Evolutionary conservation across 768 basidiomycete genomes (phyloP), one percentile per base, ranked within the genome.

Genomic region (Cystofilobasidium macerans): DNA sequence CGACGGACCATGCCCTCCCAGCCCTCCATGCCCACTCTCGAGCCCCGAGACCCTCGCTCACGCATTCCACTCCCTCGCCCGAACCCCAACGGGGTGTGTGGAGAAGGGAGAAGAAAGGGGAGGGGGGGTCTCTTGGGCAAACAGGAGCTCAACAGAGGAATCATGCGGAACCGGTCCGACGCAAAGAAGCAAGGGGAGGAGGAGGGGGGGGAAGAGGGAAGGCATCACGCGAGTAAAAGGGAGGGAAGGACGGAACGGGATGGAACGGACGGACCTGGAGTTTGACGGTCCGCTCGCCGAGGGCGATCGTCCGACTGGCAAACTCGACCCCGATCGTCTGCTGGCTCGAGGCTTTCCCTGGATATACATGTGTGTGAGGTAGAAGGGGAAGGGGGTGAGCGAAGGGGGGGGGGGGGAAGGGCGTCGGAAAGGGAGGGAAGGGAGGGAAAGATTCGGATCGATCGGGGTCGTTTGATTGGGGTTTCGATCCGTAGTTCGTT

Each of bases 281-380:
- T 51, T 69, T 69, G 36, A 95, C 90, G 70, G 87, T 83, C 78
- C 91, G 89, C 80, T 95, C 92, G 60, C 89, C 93, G 28, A 98
- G 81, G 72, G 86, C 87, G 67, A 99, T 84, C 0, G 91, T 92
- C 71, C 92, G 81, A 74, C 91, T 94, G 22, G 91, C 91, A 75
- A 99, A 98, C 74, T 98, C 95, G 33, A 99, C 95, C 13, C 94
- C 95, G 66, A 99, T 98, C 18, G 95, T 98, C 76, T 98, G 95
- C 78, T 93, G 88, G 7, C 91, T 91, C 77, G 94, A 87, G 45
- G 61, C 65, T 33, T 67, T 67, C 58, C 60, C 65, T 67, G 20
- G 3, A 4, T 12, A 24, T 57, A 16, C 20, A 42, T 9, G 5
- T 16, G 62, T 0, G 7, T 35, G 62, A 16, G 38, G 8, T 45